phyloP scores from a whole-genome alignment of 805 yeast species.

The Cyberlindnera mycetangii region DNA sequence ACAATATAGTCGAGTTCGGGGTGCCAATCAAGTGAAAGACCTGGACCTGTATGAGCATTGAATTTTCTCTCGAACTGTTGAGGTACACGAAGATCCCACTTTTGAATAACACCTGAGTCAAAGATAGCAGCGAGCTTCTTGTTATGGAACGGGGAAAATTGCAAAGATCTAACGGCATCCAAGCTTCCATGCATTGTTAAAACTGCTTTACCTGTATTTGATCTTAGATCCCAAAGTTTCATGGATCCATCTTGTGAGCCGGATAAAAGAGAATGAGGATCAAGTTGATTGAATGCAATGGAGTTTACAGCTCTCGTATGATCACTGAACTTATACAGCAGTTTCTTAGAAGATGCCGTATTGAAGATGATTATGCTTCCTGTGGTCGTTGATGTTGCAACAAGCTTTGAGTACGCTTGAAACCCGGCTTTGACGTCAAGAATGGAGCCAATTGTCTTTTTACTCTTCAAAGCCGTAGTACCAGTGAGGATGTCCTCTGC shows the following conservation, averaged over 20 bases:
- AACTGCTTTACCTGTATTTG: constrained; percentile 43
- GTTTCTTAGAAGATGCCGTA: constrained; percentile 28
- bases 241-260: constrained; percentile 83
- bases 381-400: constrained; percentile 45
- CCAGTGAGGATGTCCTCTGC: constrained; percentile 35
- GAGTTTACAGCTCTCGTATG: constrained; percentile 47
- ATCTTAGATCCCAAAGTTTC: constrained; percentile 70
- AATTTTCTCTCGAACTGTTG: constrained; percentile 61
- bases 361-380: constrained; percentile 42
- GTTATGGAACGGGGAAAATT: constrained; percentile 51
- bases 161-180: constrained; percentile 64
- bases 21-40: constrained; percentile 84
- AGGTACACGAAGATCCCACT: constrained; percentile 81
- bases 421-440: constrained; percentile 44
- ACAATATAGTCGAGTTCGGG: constrained; percentile 76
- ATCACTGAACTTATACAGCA: constrained; percentile 33
- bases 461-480: constrained; percentile 29
- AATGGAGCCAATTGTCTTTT: constrained; percentile 37
- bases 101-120: constrained; percentile 84
- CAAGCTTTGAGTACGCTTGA: constrained; percentile 34
- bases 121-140: constrained; percentile 72
- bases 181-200: constrained; percentile 57
- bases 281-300: constrained; percentile 38
- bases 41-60: constrained; percentile 91
- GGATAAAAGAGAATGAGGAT: constrained; percentile 41